Percentiles rank a stretch among this genome's conserved stretches.
Conservation (phyloP, 441 rosid species). For the Theobroma grandiflorum region DNA sequence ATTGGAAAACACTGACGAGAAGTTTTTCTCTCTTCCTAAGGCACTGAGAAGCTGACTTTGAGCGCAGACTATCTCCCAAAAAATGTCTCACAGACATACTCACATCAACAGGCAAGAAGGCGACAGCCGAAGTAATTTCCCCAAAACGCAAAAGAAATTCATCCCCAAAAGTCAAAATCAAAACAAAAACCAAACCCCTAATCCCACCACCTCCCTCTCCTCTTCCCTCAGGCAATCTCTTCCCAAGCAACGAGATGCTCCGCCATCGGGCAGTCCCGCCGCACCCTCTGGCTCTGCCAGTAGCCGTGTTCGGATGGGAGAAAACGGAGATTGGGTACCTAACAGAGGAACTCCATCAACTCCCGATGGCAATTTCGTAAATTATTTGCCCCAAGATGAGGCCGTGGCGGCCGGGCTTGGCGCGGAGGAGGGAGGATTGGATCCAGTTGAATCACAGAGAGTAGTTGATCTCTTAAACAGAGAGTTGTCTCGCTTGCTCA, state of each 20-base stretch:
- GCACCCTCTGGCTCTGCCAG: conserved; percentile 18
- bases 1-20: background rate
- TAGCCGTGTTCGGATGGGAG: conserved; percentile 52
- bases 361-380: conserved; percentile 66
- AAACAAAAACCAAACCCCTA: conserved; percentile 30
- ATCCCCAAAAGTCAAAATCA: conserved; percentile 52
- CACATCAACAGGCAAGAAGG: conserved; percentile 41
- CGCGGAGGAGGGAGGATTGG: conserved; percentile 84
- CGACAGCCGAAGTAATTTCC: conserved; percentile 37
- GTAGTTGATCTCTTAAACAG: conserved; percentile 95
- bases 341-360: conserved; percentile 32
- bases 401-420: conserved; percentile 89
- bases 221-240: conserved; percentile 66
- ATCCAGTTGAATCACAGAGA: conserved; percentile 92
- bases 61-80: background rate
- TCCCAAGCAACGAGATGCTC: conserved; percentile 40
- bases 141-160: conserved; percentile 53
- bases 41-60: background rate
- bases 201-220: conserved; percentile 67
- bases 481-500: conserved; percentile 83
- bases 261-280: conserved; percentile 24
- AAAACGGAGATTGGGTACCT: conserved; percentile 51
- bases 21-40: background rate
- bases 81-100: conserved; percentile 61
- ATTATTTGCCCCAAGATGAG: conserved; percentile 97